A percentile compares a stretch with the other conserved stretches of the same genome.
These are phyloP conservation scores for Xylaria sp. DNA, from an alignment of 2,329 filamentous ascomycete genomes.

Conservation along the genomic window DNA sequence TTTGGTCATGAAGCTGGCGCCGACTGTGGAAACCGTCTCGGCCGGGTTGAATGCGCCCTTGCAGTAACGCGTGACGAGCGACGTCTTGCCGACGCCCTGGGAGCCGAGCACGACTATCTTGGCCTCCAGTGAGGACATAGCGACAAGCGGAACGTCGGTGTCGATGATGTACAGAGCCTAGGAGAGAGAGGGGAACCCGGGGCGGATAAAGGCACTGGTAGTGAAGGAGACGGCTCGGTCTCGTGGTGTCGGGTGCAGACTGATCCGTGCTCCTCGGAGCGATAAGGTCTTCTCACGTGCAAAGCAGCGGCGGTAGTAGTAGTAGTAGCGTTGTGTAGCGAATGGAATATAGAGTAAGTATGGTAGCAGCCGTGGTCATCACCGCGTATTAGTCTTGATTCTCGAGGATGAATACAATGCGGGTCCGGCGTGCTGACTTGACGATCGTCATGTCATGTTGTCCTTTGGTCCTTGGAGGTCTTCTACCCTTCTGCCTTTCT, in stretches of 20 bases:
- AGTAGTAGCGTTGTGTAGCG: background rate
- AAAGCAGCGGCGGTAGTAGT: background rate
- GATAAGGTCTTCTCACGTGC: background rate
- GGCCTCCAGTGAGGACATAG: constrained; percentile 75
- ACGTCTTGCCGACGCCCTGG: constrained; percentile 84
- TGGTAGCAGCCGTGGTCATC: constrained; percentile 13
- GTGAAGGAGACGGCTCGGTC: background rate
- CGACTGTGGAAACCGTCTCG: constrained; percentile 77
- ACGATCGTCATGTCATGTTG: constrained; percentile 29
- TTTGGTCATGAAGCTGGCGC: constrained; percentile 83
- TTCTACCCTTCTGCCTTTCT: too few relatives aligned
- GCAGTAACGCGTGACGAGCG: constrained; percentile 79
- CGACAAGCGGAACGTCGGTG: background rate
- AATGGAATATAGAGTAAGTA: background rate
- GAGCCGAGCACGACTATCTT: constrained; percentile 85
- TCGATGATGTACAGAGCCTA: background rate
- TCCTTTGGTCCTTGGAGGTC: background rate
- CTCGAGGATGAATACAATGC: constrained; percentile 31
- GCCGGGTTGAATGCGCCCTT: constrained; percentile 76
- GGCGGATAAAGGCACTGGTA: background rate
- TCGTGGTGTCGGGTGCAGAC: background rate
- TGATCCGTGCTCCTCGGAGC: background rate
- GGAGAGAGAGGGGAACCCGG: background rate
- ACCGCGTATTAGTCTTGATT: constrained; percentile 24
- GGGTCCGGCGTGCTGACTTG: constrained; percentile 11